phyloP scores from a whole-genome alignment of 805 yeast genomes.

The Saturnispora sanitii region DNA sequence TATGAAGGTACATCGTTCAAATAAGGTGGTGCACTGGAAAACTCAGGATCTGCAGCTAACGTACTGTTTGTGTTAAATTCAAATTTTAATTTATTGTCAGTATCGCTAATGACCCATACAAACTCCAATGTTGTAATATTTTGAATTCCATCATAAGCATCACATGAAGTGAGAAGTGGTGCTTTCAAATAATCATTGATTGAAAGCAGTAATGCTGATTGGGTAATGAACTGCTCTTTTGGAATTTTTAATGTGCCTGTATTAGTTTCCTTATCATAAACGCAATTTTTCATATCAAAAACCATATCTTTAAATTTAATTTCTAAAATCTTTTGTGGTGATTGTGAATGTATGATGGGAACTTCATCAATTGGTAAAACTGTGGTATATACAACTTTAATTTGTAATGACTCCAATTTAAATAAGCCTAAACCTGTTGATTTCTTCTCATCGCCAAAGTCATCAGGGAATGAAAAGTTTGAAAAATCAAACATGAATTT shows the following conservation, averaged over 20 bases:
- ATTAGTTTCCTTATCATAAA: neutral
- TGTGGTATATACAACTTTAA: neutral
- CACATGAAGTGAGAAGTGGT: neutral
- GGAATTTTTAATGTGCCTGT: neutral
- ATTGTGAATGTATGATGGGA: neutral
- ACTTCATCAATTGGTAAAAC: neutral
- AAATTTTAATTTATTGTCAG: neutral
- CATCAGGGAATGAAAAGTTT: neutral
- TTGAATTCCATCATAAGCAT: neutral
- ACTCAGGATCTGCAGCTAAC: neutral
- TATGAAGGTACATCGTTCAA: neutral
- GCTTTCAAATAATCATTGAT: neutral
- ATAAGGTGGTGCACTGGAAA: neutral
- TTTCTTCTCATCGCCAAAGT: neutral
- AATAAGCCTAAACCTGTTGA: conserved; percentile 4
- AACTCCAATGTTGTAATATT: conserved; percentile 1
- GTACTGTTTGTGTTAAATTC: conserved; percentile 2
- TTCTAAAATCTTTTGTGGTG: neutral
- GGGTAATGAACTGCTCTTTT: neutral
- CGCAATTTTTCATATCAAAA: neutral
- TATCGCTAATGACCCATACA: conserved; percentile 1
- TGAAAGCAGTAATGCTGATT: neutral
- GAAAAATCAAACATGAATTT: neutral
- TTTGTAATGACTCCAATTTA: conserved; percentile 1
- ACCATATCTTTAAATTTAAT: neutral